Base-by-base conservation (phyloP, 495 filamentous ascomycete genomes). In the Parathielavia hyrcaniae region DNA sequence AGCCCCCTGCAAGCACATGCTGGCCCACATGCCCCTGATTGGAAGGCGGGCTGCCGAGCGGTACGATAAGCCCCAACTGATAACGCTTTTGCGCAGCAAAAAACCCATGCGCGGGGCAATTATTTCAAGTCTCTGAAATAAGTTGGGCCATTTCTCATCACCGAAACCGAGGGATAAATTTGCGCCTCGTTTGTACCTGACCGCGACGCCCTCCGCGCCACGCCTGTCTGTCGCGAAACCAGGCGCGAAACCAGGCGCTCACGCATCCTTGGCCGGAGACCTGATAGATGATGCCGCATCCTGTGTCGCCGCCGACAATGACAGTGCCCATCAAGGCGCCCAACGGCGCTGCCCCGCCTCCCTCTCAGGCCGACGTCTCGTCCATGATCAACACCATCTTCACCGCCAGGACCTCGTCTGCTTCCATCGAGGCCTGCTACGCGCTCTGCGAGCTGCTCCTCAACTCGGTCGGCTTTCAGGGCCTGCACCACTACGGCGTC, bases 371-470 rank as follows among this genome's bases (percentile, higher is more conserved):
- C 57, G 91, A 96, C 64, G 74, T 97, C 59, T 71, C 83, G 50
- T 80, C 83, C 23, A 68, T 96, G 23, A 78, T 96, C 67, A 75
- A 84, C 61, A 85, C 79, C 39, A 81, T 93, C 61, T 92, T 96
- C 77, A 83, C 72, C 35, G 84, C 90, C 35, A 83, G 90, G 63
- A 87, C 86, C 2, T 96, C 93, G 7, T 85, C 90, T 65, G 82
- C 83, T 59, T 95, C 92, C 5, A 83, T 98, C 53, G 90, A 96
- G 70, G 88, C 85, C 65, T 77, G 88, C 45, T 96, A 97, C 67
- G 84, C 83, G 14, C 78, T 98, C 48, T 86, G 88, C 67, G 86
- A 90, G 64, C 70, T 91, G 8, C 75, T 97, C 11, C 76, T 90
- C 54, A 85, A 87, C 67, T 86, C 87, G 22, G 83, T 90, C 62